A percentile compares a stretch with the other conserved stretches of the same genome.
These are phyloP conservation scores for Fusarium vanettenii DNA, from an alignment of 2,329 filamentous ascomycete genomes.

Conservation along the genomic window DNA sequence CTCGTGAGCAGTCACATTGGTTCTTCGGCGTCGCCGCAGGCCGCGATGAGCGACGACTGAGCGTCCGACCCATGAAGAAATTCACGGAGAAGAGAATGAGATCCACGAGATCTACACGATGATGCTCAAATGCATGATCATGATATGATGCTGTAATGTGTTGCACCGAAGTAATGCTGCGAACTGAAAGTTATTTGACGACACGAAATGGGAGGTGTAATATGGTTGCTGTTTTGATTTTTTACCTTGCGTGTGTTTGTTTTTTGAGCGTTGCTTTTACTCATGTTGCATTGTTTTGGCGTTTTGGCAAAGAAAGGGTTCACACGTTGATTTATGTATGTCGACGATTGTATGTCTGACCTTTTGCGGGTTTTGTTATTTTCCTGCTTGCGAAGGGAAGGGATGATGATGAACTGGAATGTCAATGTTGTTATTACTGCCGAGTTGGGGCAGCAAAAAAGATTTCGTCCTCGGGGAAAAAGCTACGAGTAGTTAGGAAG, in stretches of 20 bases:
- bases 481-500: conserved; percentile 18
- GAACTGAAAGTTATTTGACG: conserved; percentile 8
- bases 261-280: conserved; percentile 12
- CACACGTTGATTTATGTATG: conserved; percentile 17
- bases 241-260: conserved; percentile 5
- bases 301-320: conserved; percentile 28
- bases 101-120: conserved; percentile 43
- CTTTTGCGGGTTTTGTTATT: background rate
- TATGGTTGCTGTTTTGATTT: conserved; percentile 3
- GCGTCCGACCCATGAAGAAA: conserved; percentile 57
- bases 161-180: conserved; percentile 8
- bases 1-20: conserved; percentile 64
- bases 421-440: conserved; percentile 7
- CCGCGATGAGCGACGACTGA: conserved; percentile 55
- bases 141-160: conserved; percentile 29
- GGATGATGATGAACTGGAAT: conserved; percentile 34
- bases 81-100: conserved; percentile 57
- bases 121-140: conserved; percentile 23
- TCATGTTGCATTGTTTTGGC: conserved; percentile 31
- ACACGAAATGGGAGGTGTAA: conserved; percentile 9
- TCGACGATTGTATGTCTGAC: conserved; percentile 8
- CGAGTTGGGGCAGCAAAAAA: background rate
- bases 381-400: background rate
- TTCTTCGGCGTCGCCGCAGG: conserved; percentile 58
- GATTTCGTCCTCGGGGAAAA: conserved; percentile 4